These are phyloP conservation scores for Boechera stricta DNA, from an alignment of 345 rosid species.

Conservation along the genomic window DNA sequence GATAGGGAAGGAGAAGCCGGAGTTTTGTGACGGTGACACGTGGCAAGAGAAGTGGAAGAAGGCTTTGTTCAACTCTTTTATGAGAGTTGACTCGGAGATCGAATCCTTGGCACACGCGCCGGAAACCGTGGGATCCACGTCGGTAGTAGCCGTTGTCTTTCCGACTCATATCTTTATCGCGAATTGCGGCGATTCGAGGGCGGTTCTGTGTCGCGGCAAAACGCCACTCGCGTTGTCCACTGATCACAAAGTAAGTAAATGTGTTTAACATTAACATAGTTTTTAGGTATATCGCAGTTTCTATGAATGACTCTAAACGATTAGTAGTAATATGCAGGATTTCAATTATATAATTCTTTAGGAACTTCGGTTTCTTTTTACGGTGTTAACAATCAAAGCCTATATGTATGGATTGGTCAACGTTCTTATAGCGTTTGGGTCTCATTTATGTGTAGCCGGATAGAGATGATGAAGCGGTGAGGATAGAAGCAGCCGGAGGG, in stretches of 20 bases:
- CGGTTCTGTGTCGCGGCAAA: constrained; percentile 73
- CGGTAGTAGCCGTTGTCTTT: constrained; percentile 68
- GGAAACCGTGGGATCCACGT: constrained; percentile 87
- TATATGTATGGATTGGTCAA: constrained; percentile 3
- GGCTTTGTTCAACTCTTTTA: constrained; percentile 63
- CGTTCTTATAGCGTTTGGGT: constrained; percentile 14
- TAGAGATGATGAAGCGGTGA: constrained; percentile 73
- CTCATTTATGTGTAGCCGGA: constrained; percentile 63
- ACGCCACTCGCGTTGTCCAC: constrained; percentile 59
- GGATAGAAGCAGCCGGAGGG: constrained; percentile 86
- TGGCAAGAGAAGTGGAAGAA: constrained; percentile 66
- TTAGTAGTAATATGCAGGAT: constrained; percentile 18
- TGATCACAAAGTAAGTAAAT: constrained; percentile 69
- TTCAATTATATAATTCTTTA: not conserved
- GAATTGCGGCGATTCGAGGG: constrained; percentile 87
- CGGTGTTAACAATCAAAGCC: constrained; percentile 4
- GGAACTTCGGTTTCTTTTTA: not conserved
- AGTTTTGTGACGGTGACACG: constrained; percentile 42
- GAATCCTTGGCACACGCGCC: constrained; percentile 51
- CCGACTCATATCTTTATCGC: constrained; percentile 67
- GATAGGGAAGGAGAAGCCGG: constrained; percentile 51
- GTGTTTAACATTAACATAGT: too few species aligned
- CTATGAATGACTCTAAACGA: constrained; percentile 1
- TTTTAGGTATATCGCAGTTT: not conserved
- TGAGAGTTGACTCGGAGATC: constrained; percentile 67